Percentiles rank a stretch among this genome's conserved stretches.
Evolutionary conservation across 768 basidiomycete genomes (phyloP).

Genomic region (Termitomyces sp.): DNA sequence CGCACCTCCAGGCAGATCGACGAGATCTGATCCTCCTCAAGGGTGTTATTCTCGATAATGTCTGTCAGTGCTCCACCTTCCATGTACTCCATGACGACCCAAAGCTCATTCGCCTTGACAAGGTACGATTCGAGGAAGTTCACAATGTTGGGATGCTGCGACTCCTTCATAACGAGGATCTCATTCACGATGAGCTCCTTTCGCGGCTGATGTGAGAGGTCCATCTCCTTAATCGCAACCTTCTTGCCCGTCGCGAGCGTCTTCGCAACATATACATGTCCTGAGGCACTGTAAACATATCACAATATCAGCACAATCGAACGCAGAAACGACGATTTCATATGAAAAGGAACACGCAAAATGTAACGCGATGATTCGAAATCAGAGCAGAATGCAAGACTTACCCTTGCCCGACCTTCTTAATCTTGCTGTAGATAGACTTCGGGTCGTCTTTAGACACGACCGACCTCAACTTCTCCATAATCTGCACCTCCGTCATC

Average conservation of each 20-base stretch:
- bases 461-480: conserved; percentile 92
- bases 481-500: conserved; percentile 96
- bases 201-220: conserved; percentile 87
- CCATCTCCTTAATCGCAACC: conserved; percentile 99
- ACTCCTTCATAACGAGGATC: conserved; percentile 98
- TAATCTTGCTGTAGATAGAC: conserved; percentile 89
- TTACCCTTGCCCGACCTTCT: conserved; percentile 98
- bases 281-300: conserved; percentile 68
- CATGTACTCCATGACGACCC: conserved; percentile 99
- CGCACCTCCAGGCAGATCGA: conserved; percentile 88
- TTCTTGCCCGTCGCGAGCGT: conserved; percentile 78
- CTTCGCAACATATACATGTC: conserved; percentile 97
- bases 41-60: conserved; percentile 93
- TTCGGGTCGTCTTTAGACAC: conserved; percentile 88
- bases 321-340: neutral
- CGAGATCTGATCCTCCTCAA: conserved; percentile 94
- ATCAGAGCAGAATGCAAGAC: conserved; percentile 23
- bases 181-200: conserved; percentile 99
- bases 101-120: conserved; percentile 82
- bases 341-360: neutral
- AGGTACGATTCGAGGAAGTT: conserved; percentile 92
- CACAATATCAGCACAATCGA: conserved; percentile 11
- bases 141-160: conserved; percentile 95
- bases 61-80: conserved; percentile 97
- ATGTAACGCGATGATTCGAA: neutral